Base-by-base conservation (phyloP, 2,329 filamentous ascomycete species). In the Verticillium alfalfae region DNA sequence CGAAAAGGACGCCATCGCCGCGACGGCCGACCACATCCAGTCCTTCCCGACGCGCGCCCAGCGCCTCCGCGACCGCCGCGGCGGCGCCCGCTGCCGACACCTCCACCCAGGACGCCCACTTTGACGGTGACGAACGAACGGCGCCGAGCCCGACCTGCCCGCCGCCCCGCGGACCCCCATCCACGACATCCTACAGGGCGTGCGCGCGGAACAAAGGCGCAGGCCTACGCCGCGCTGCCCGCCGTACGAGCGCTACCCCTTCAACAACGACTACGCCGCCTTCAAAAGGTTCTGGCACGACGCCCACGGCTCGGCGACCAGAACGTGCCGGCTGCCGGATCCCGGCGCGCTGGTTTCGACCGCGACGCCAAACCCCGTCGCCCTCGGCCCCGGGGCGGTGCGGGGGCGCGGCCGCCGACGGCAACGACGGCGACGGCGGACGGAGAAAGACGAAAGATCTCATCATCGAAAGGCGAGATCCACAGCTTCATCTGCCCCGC, bases 381-480 rank as follows among this genome's bases (percentile, higher is more conserved):
- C 18, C 18, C 45, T 67, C 61, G 37, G 60, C 64, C 64, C 38
- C 59, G 61, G 54, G 52, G 67, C 55, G 37, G 54, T 34, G 12
- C 59, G 5, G 57, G 57, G 36, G 78, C 79, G 81, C 59, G 81
- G 84, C 2, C 2, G 67, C 65, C 1, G 74, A 67, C 3, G 79
- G 74, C 2, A 80, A 82, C 1, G 85, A 84, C 5, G 81, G 82
- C 16, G 88, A 89, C 60, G 88, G 90, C 22, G 90, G 90, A 3
- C 1, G 85, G 84, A 5, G 81, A 82, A 82, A 15, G 88, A 89
- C 60, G 88, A 90, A 90, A 18, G 90, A 93, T 52, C 79, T 93
- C 31, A 82, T 88, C 1, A 82, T 93, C 36, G 82, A 84, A 84
- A 34, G 80, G 84, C 57, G 86, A 87, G 64, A 83, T 81, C 5